Evolutionary conservation across 345 rosid species (phyloP), one percentile per base, ranked within the genome.

Genomic region (Sapria himalayana): DNA sequence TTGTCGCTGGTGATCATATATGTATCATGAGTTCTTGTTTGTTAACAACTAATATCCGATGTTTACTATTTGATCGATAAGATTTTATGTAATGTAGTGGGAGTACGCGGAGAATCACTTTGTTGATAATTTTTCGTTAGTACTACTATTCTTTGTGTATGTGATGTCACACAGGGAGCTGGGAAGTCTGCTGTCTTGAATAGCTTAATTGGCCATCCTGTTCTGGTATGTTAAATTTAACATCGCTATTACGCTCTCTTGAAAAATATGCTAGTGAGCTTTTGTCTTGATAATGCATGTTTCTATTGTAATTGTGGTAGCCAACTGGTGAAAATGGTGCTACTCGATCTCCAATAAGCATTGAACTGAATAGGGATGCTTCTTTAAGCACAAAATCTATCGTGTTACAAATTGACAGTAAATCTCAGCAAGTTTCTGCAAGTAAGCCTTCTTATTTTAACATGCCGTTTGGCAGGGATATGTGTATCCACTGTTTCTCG

Each of bases 291-390:
- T n/a, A n/a, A n/a, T n/a, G n/a, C n/a, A n/a, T n/a, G n/a, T n/a
- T n/a, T n/a, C n/a, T n/a, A n/a, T n/a, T n/a, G n/a, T n/a, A n/a
- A n/a, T n/a, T n/a, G n/a, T n/a, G 44, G 51, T 67, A 91, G 95
- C 99, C 99, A 15, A 84, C 99, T 18, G 96, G 99, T 57, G 99
- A 85, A 73, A 91, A 84, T 61, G 99, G 96, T 52, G 99, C 96
- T 56, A 91, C 99, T 16, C 78, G 93, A 12, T 84, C 95, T 57
- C 99, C 99, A 11, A 80, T 91, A 55, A 51, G 63, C 20, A 55
- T 84, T 44, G 92, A 80, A 34, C 62, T 91, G 57, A 52, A 50
- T 34, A 70, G 71, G 51, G 99, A 84, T 66, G 22, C 44, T 61
- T 73, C 95, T 45, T 46, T 84, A 48, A 84, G 71, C 52, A 69